Percentiles rank a stretch among this genome's conserved stretches.
These are phyloP conservation scores for Mortierella sp. DNA, from an alignment of 371 early-diverging fungal genomes.

Conservation along the genomic window DNA sequence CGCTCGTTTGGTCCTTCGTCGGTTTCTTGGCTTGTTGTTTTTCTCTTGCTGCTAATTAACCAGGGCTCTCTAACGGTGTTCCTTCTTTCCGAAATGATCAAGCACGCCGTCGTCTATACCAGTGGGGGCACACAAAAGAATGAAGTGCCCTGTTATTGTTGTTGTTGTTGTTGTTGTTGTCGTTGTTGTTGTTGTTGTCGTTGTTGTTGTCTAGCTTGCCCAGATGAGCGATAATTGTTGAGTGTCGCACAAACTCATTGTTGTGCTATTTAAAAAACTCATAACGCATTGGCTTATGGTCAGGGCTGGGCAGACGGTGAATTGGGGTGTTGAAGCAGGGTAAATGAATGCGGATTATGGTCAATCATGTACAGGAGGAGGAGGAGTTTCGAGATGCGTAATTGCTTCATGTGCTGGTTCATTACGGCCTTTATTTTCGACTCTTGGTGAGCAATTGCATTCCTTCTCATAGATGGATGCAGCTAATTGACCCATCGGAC, in stretches of 20 bases:
- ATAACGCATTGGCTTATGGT: no score
- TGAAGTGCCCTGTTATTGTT: not conserved
- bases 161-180: not conserved
- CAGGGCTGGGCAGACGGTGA: no score
- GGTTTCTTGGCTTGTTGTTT: not conserved
- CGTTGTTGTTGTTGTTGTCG: not conserved
- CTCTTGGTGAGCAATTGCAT: not conserved
- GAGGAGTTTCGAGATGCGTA: not conserved
- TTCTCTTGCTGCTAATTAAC: not conserved
- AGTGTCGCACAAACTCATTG: not conserved
- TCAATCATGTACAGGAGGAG: not conserved
- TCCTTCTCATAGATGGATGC: not conserved
- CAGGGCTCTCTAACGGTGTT: not conserved
- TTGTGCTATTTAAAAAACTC: not conserved
- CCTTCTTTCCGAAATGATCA: not conserved
- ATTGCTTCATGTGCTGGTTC: not conserved
- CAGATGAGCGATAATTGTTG: not conserved
- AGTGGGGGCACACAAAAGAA: not conserved
- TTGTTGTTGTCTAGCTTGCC: not conserved
- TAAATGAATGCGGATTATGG: not conserved
- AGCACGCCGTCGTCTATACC: not conserved
- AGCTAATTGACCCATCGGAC: not conserved
- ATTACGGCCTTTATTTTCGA: not conserved
- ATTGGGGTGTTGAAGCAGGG: no score
- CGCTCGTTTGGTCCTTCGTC: not conserved